Evolutionary conservation across 2,329 filamentous ascomycete species (phyloP), one percentile per base, ranked within the genome.

Genomic region (Sclerotiophoma versabilis): DNA sequence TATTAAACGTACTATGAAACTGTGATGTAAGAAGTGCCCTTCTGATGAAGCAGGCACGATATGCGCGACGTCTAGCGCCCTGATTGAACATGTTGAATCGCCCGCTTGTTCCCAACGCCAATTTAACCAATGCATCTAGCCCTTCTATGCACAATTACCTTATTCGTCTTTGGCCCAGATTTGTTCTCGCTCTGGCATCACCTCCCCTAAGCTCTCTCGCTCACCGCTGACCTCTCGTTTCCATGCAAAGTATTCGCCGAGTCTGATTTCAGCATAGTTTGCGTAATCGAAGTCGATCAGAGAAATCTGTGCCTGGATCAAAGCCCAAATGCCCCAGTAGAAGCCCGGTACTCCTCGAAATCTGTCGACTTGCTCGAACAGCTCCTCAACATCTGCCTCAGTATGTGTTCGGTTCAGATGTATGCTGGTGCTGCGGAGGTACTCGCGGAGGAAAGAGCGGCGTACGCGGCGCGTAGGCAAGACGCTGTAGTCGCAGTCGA

Each of bases 241-340:
- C 92, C 92, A 97, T 4, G 89, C 92, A 84, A 89, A 96, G 77
- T 97, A 98, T 78, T 98, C 95, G 44, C 90, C 88, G 5, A 99
- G 80, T 49, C 95, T 83, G 14, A 89, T 77, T 75, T 97, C 91
- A 10, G 95, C 93, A 73, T 98, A 99, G 8, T 84, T 86, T 36
- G 92, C 91, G 73, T 99, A 99, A 77, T 99, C 93, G 71, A 99
- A 99, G 72, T 97, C 91, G 67, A 99, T 99, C 61, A 93, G 86
- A 10, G 91, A 96, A 62, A 99, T 98, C 49, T 86, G 90, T 2
- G 93, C 90, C 79, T 99, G 95, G 62, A 99, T 98, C 59, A 96
- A 80, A 7, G 92, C 90, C 95, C 95, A 99, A 53, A 97, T 92
- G 20, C 95, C 95, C 93, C 86, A 89, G 70, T 87, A 89, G 71